Percentiles rank a stretch among this genome's conserved stretches.
Conservation (phyloP, 768 basidiomycete genomes). For the Suillus sp. region DNA sequence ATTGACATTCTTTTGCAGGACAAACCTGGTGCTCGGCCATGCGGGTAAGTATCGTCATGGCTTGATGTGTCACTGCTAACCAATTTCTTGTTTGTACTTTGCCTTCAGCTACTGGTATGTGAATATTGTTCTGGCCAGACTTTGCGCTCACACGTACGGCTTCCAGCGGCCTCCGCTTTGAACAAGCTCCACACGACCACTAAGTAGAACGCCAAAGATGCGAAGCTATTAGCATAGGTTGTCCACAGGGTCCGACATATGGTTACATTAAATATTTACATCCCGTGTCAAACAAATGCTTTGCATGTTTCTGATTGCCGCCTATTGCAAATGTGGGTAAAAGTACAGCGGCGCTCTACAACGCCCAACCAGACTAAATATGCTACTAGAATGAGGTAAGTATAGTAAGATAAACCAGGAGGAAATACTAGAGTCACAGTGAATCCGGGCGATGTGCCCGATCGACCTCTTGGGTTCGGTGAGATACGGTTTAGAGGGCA, state of each 20-base stretch:
- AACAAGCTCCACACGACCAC: conserved; percentile 72
- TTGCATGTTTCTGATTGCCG: conserved; percentile 16
- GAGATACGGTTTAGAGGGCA: conserved; percentile 29
- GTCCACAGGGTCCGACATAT: background rate
- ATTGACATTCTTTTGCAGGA: conserved; percentile 52
- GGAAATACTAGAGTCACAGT: conserved; percentile 22
- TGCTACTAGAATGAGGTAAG: conserved; percentile 37
- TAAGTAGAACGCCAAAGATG: conserved; percentile 8
- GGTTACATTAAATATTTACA: background rate
- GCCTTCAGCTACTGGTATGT: conserved; percentile 50
- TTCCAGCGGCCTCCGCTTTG: conserved; percentile 83
- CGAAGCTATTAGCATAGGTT: background rate
- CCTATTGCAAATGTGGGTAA: conserved; percentile 31
- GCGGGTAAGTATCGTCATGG: conserved; percentile 67
- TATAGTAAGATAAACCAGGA: conserved; percentile 30
- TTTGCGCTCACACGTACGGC: background rate
- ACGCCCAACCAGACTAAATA: conserved; percentile 30
- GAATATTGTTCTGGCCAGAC: background rate
- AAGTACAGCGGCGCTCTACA: conserved; percentile 37
- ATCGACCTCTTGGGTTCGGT: conserved; percentile 16
- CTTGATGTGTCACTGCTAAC: background rate
- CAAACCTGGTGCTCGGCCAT: conserved; percentile 82
- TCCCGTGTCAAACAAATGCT: background rate
- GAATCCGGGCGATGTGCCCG: conserved; percentile 12
- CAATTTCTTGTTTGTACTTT: conserved; percentile 14